Base-by-base conservation (phyloP, 2,329 filamentous ascomycete genomes). In the Penicillium hordei region DNA sequence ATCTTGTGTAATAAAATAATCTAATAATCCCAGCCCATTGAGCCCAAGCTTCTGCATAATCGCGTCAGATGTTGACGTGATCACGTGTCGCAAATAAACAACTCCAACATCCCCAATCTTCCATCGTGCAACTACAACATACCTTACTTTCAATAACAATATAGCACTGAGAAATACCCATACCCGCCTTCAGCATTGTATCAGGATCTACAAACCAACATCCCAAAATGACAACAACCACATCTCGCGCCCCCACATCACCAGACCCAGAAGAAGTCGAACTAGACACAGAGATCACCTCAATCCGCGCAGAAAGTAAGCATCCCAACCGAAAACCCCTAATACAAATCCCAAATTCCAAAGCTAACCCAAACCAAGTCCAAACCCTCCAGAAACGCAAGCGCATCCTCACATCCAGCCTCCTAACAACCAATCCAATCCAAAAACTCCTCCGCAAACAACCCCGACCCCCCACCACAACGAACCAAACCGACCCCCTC, bases 231-330 rank as follows among this genome's bases (percentile, higher is more conserved):
- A 52, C 44, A 39, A 44, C 49, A 25, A 50, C 13, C n/a, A 23
- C 38, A 5, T 53, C 52, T 21, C 45, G 43, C 29, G 13, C 21
- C 13, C 31, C 45, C 17, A 39, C 43, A 60, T 58, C 64, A 38
- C 60, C 61, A 43, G 63, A 64, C 31, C 61, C 64, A 19, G 55
- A 62, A 25, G 68, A 70, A 42, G 65, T 69, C 48, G 62, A 69
- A 15, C 66, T 78, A 9, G 77, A 79, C 57, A 65, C 68, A 1
- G 76, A 79, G 38, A 79, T 80, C 43, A 61, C 66, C 27, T 66
- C 70, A 31, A 73, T 79, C 25, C 73, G 75, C 58, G 68, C 69
- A 29, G 71, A 79, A 65, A 78, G 77, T 78, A 63, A 49, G 71
- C 33, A 29, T n/a, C 19, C 33, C 36, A 15, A 19, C 19, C 17